Base-by-base conservation (phyloP, 2,329 filamentous ascomycete genomes). In the Hypoxylon sp. region DNA sequence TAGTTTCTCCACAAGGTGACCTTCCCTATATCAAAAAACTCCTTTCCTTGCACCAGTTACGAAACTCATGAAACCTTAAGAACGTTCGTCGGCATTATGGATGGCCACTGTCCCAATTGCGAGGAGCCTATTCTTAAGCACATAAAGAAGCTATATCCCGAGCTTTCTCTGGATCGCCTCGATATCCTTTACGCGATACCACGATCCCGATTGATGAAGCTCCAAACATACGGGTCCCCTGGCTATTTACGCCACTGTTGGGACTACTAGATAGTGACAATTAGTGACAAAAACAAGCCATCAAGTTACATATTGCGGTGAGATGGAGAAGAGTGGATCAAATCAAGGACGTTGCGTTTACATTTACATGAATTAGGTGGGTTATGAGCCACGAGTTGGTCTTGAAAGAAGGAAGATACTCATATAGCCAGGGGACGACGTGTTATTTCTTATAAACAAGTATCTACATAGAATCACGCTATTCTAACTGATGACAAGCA, bases 21-120 rank as follows among this genome's bases (percentile, higher is more conserved):
- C 6, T 17, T 1, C 5, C 35, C 35, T 14, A 2, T 1, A 11
- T 35, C 10, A 10, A 3, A 3, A 35, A 13, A 13, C 10, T 35
- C 13, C 33, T 3, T n/a, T n/a, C n/a, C 33, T 35, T 35, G 33
- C n/a, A 19, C n/a, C 9, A 6, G n/a, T 42, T 19, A 9, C 2
- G 2, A 3, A 3, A 11, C 11, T 9, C 14, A 22, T 19, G 26
- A 14, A 8, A 24, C 31, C 4, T n/a, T 57, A 19, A 35, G 22
- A 19, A 22, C 17, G 3, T 64, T 64, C 39, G 26, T 64, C n/a
- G n/a, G n/a, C 6, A 19, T 59, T 6, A 64, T 64, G 61, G 54
- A 59, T 11, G 26, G 61, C 13, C 1, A 0, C 37, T 61, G 55
- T 22, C 55, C 57, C 19, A 3, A 1, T 5, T 60, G 63, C 26